Evolutionary conservation across 257 asterid genomes (phyloP).

Genomic region (Rauvolfia tetraphylla): DNA sequence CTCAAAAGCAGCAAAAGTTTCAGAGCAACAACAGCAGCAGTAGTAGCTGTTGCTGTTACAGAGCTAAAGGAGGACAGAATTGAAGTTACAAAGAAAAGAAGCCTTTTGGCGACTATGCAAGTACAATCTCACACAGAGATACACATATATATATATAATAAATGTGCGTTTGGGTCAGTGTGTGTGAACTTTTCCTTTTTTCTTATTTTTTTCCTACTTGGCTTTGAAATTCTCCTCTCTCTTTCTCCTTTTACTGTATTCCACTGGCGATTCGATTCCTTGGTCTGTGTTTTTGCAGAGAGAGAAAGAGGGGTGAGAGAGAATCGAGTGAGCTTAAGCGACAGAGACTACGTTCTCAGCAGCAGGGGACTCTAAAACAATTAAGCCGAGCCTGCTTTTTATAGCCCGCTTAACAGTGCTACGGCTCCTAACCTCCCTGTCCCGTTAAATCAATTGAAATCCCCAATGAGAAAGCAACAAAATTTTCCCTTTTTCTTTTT

Average conservation of each 20-base stretch:
- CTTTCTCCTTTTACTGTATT: slow-evolving; percentile 27
- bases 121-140: slow-evolving; percentile 6
- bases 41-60: not conserved
- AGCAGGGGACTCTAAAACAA: not conserved
- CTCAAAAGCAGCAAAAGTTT: slow-evolving; percentile 26
- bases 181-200: slow-evolving; percentile 6
- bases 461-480: not conserved
- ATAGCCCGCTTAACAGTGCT: not conserved
- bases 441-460: not conserved
- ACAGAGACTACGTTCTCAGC: slow-evolving; percentile 20
- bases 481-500: no score
- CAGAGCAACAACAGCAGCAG: not conserved
- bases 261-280: slow-evolving; percentile 34
- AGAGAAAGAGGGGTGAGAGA: slow-evolving; percentile 6
- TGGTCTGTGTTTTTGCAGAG: slow-evolving; percentile 7
- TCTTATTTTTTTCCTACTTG: not conserved
- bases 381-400: not conserved
- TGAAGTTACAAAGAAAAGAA: slow-evolving; percentile 13
- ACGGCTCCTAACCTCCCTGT: no score
- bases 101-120: slow-evolving; percentile 7
- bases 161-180: slow-evolving; percentile 1
- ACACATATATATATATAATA: slow-evolving; percentile 9
- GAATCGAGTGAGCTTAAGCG: slow-evolving; percentile 22
- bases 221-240: no score
- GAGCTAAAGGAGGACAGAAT: not conserved